Conservation (phyloP, 371 early-diverging fungal species). For the Apophysomyces variabilis region DNA sequence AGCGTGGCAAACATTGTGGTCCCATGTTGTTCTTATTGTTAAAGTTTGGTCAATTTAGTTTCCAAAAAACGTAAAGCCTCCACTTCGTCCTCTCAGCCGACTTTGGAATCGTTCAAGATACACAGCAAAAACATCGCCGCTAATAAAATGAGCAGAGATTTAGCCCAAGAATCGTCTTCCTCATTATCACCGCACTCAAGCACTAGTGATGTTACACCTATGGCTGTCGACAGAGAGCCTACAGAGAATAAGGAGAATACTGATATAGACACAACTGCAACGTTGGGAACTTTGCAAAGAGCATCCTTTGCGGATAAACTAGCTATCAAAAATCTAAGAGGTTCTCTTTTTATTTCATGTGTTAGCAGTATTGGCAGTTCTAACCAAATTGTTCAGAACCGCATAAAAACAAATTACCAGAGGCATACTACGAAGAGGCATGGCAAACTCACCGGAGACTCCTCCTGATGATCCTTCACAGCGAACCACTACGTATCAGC, state of each 20-base stretch:
- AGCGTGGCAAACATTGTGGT: not conserved
- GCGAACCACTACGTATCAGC: constrained; percentile 59
- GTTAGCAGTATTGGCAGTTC: not conserved
- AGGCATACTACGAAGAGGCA: constrained; percentile 62
- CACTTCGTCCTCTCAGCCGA: constrained; percentile 14
- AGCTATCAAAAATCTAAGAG: constrained; percentile 68
- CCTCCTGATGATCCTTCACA: constrained; percentile 66
- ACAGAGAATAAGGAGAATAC: not conserved
- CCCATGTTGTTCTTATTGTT: not conserved
- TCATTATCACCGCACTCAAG: not conserved
- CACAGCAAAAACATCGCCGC: constrained; percentile 15
- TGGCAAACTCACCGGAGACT: constrained; percentile 68
- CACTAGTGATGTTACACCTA: constrained; percentile 10
- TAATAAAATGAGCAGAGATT: constrained; percentile 17
- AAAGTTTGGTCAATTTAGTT: not conserved
- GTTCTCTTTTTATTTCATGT: constrained; percentile 29
- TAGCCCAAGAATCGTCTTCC: not conserved
- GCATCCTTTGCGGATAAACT: constrained; percentile 44
- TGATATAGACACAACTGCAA: not conserved
- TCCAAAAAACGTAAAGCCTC: constrained; percentile 27
- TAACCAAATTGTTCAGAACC: constrained; percentile 12
- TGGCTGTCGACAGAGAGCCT: constrained; percentile 11
- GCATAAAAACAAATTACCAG: constrained; percentile 68
- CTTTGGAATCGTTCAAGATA: constrained; percentile 16
- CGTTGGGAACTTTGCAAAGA: constrained; percentile 27